phyloP scores from a whole-genome alignment of 2,329 filamentous ascomycete species.

The Magnaporthiopsis rhizophila region DNA sequence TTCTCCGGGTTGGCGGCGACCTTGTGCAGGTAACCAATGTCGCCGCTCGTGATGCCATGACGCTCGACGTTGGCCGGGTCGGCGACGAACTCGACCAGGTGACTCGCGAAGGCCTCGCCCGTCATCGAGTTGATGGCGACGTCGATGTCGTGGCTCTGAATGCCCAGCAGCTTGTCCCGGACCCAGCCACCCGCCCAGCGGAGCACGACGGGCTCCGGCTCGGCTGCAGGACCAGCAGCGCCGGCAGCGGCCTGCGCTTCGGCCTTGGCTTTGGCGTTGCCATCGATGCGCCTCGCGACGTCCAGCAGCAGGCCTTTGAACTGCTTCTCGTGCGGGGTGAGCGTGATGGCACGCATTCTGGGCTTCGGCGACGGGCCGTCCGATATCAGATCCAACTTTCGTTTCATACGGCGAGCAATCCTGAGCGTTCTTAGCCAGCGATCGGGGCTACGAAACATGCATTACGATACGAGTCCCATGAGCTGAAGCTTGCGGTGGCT shows the following conservation, averaged over 20 bases:
- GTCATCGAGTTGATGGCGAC: constrained; percentile 83
- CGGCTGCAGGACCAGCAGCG: constrained; percentile 8
- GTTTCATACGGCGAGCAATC: constrained; percentile 12
- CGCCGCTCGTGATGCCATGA: constrained; percentile 48
- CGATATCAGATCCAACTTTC: constrained; percentile 10
- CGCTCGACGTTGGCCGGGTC: constrained; percentile 50
- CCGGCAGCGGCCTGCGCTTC: not conserved
- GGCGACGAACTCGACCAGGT: constrained; percentile 61
- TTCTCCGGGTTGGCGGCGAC: constrained; percentile 91
- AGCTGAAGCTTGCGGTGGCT: not conserved
- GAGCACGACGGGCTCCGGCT: constrained; percentile 48
- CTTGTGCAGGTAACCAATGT: constrained; percentile 73
- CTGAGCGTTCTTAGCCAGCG: not conserved
- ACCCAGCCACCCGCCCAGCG: constrained; percentile 82
- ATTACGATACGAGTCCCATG: not conserved
- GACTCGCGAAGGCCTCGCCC: constrained; percentile 64
- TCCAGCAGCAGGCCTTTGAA: constrained; percentile 73
- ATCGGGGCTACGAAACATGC: not conserved
- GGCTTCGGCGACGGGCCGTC: not conserved
- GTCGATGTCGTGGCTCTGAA: constrained; percentile 73
- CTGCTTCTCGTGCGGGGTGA: constrained; percentile 64
- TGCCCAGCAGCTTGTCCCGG: constrained; percentile 69
- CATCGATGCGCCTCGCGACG: constrained; percentile 63
- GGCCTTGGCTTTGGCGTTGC: not conserved
- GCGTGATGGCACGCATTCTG: constrained; percentile 25